A percentile compares a stretch with the other conserved stretches of the same genome.
Evolutionary conservation across 345 rosid genomes (phyloP).

Genomic region (Cardiospermum halicacabum): DNA sequence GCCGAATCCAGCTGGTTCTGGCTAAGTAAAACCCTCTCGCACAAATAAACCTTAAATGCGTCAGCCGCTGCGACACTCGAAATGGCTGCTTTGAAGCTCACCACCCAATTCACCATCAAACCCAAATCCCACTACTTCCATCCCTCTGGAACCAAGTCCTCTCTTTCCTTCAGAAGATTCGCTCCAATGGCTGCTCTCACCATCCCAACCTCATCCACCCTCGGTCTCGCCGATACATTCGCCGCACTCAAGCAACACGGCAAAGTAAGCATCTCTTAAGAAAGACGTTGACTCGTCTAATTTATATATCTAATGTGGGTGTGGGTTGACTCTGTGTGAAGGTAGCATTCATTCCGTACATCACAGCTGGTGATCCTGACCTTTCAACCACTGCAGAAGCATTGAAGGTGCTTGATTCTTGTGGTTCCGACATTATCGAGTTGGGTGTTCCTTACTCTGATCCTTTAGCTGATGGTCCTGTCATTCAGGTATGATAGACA

Average conservation of each 20-base stretch:
- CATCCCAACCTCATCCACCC: conserved; percentile 24
- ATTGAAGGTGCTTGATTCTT: conserved; percentile 65
- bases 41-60: too few species aligned
- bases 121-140: conserved; percentile 14
- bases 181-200: conserved; percentile 52
- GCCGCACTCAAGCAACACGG: conserved; percentile 53
- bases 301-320: background rate
- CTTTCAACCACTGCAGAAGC: conserved; percentile 90
- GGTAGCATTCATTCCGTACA: conserved; percentile 88
- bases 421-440: conserved; percentile 84
- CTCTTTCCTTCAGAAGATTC: conserved; percentile 33
- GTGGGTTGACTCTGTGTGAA: conserved; percentile 27
- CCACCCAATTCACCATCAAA: conserved; percentile 18
- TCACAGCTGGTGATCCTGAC: conserved; percentile 98
- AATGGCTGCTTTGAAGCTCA: conserved; percentile 35
- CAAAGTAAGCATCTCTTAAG: conserved; percentile 45
- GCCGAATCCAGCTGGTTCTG: too few species aligned
- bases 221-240: conserved; percentile 61
- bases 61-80: too few species aligned
- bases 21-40: too few species aligned
- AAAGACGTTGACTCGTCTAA: background rate
- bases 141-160: conserved; percentile 18
- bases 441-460: conserved; percentile 88
- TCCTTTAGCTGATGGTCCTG: conserved; percentile 91
- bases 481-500: conserved; percentile 69